Evolutionary conservation across 768 basidiomycete genomes (phyloP), one percentile per base, ranked within the genome.

Genomic region (Lactifluus piperatus): DNA sequence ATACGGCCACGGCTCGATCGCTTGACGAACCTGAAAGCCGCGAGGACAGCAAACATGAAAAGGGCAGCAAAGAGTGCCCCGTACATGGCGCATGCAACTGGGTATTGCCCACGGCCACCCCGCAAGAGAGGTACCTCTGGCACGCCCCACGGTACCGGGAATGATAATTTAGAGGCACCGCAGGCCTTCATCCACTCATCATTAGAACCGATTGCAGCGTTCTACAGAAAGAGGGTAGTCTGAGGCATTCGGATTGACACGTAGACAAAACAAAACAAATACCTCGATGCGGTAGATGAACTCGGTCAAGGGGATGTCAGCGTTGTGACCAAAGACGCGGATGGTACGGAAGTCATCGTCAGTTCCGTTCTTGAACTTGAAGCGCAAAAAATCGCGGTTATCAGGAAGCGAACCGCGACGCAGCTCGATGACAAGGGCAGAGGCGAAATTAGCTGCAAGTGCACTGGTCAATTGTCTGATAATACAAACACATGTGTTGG

Each of bases 351-450:
- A 91, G 68, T 75, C 73, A 57, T 75, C 75, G 52, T 71, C 62
- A 53, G 89, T 88, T 50, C 89, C 90, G 72, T 91, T 91, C 81
- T 81, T 86, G 81, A 91, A 90, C 71, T 81, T 84, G 81, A 91
- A 79, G 69, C 88, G 85, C 69, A 91, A 72, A 75, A 90, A 91
- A 75, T 88, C 85, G 62, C 87, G 84, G 69, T 81, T 76, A 66
- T 89, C 87, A 13, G 86, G 86, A 47, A 85, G 81, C 54, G 81
- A 80, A 53, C 86, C 85, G 47, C 84, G 82, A 70, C 84, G 84
- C 65, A 91, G 80, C 75, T 91, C 90, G 62, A 91, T 84, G 57
- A 81, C 85, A 51, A 91, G 69, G 49, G 88, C 86, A 60, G 86
- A 83, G 7, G 82, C 81, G 65, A 76, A 90, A 71, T 90, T 77